These are phyloP conservation scores for Pichia sp. DNA, from an alignment of 1,139 yeast genomes.

Conservation along the genomic window DNA sequence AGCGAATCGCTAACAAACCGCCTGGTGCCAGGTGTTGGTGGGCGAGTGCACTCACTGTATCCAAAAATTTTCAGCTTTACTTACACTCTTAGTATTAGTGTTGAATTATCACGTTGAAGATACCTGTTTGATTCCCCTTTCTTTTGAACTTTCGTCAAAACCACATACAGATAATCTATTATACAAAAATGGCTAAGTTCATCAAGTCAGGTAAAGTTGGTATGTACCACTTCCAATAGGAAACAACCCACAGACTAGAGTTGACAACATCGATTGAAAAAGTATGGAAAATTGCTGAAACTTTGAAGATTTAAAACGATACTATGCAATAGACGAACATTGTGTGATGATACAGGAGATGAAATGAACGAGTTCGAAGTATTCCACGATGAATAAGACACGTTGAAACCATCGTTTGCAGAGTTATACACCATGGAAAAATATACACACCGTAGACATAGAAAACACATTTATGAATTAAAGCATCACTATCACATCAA, in stretches of 20 bases:
- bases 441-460: no score
- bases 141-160: not conserved
- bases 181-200: slow-evolving; percentile 81
- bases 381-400: no score
- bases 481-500: no score
- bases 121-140: not conserved
- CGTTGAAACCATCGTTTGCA: no score
- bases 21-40: not conserved
- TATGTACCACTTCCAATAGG: slow-evolving; percentile 46
- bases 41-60: not conserved
- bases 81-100: not conserved
- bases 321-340: not conserved
- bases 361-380: no score
- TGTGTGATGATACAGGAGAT: no score
- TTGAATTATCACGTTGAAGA: not conserved
- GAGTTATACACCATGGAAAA: no score
- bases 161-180: slow-evolving; percentile 14
- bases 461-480: no score
- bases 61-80: slow-evolving; percentile 14
- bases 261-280: not conserved
- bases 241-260: no score
- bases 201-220: slow-evolving; percentile 99
- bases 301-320: not conserved
- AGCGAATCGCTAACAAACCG: not conserved
- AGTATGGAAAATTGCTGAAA: not conserved